Conservation (phyloP, 805 yeast species). For the Schwanniomyces yamadae region DNA sequence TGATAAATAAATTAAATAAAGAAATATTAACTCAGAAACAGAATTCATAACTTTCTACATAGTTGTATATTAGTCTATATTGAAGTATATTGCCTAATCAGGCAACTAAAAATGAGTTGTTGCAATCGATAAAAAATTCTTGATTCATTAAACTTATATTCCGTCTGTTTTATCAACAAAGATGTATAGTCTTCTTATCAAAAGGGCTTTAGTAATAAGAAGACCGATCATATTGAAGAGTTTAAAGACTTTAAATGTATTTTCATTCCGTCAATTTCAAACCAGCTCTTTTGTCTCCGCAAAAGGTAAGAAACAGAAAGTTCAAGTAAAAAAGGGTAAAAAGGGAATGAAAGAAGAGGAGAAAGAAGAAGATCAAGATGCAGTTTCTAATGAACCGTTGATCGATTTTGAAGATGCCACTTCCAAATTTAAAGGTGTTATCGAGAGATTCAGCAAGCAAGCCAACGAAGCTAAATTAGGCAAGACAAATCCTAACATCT, state of each 20-base stretch:
- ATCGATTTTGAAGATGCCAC: slow-evolving; percentile 39
- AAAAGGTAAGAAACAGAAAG: slow-evolving; percentile 11
- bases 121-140: no score
- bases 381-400: slow-evolving; percentile 13
- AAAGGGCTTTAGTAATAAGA: no score
- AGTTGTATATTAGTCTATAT: no score
- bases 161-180: no score
- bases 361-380: slow-evolving; percentile 12
- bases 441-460: slow-evolving; percentile 53
- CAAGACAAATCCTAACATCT: slow-evolving; percentile 61
- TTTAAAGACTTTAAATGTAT: no score
- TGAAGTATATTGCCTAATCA: no score
- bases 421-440: slow-evolving; percentile 43
- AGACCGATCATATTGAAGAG: no score
- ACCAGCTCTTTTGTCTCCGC: slow-evolving; percentile 4
- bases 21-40: no score
- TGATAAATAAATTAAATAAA: slow-evolving; percentile 8
- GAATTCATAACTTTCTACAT: no score
- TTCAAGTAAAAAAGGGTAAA: slow-evolving; percentile 11
- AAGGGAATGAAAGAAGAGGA: slow-evolving; percentile 10
- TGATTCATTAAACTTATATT: no score
- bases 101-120: no score
- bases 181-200: no score
- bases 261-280: slow-evolving; percentile 8
- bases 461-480: slow-evolving; percentile 69